phyloP scores from a whole-genome alignment of 1,139 yeast genomes.

The Candida pseudocylindracea region DNA sequence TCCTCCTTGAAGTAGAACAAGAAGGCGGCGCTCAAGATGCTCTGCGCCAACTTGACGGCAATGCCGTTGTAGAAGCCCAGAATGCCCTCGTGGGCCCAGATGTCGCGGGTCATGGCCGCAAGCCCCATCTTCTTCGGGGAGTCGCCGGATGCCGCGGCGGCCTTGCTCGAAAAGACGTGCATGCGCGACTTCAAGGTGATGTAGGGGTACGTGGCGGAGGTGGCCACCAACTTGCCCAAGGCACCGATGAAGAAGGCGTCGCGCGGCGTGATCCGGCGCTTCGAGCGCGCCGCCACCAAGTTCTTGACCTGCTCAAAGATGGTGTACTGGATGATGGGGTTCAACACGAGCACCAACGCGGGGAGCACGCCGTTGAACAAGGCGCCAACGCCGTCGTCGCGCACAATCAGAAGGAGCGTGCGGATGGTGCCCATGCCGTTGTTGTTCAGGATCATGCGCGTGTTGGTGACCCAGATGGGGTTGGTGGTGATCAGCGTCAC shows the following conservation, averaged over 20 bases:
- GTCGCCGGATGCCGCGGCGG: conserved; percentile 5
- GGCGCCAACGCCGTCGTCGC: conserved; percentile 48
- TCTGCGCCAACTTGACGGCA: conserved; percentile 57
- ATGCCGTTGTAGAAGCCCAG: conserved; percentile 68
- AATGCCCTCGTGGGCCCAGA: conserved; percentile 47
- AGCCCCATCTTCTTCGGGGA: conserved; percentile 6
- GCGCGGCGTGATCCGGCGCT: conserved; percentile 22
- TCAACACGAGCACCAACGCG: conserved; percentile 63
- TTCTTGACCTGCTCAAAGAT: conserved; percentile 75
- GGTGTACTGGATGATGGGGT: conserved; percentile 85
- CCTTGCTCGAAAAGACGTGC: conserved; percentile 38
- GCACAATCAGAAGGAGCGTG: conserved; percentile 37
- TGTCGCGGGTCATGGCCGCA: conserved; percentile 23
- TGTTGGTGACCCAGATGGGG: conserved; percentile 91
- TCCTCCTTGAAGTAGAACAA: conserved; percentile 84
- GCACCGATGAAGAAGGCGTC: conserved; percentile 84
- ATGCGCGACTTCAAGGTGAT: conserved; percentile 75
- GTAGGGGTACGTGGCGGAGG: conserved; percentile 75
- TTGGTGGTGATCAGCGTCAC: conserved; percentile 73
- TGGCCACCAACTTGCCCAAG: conserved; percentile 70
- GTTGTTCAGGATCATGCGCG: conserved; percentile 35
- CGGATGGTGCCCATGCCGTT: conserved; percentile 17
- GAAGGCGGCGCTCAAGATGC: conserved; percentile 76
- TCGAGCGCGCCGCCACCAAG: conserved; percentile 30
- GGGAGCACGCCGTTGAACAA: conserved; percentile 76